Percentiles rank a stretch among this genome's conserved stretches.
phyloP scores from a whole-genome alignment of 306 rosid genomes.

The Lablab purpureus region DNA sequence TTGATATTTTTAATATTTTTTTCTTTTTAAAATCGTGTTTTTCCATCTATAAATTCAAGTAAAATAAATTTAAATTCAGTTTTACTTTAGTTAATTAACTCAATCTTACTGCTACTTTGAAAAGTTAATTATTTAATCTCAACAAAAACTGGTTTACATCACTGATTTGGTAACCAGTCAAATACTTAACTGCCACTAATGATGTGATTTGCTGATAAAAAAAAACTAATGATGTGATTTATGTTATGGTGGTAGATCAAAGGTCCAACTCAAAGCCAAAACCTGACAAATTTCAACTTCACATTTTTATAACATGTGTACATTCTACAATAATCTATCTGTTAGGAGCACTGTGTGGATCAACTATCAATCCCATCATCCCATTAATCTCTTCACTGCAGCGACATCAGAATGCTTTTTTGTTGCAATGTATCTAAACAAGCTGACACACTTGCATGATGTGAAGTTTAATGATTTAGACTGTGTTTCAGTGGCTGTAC shows the following conservation, averaged over 20 bases:
- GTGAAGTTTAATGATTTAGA: conserved; percentile 5
- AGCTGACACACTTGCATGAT: conserved; percentile 3
- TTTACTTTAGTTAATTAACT: background rate
- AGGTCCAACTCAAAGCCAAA: conserved; percentile 50
- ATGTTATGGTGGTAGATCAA: conserved; percentile 45
- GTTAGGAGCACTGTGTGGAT: background rate
- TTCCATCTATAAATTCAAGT: too few relatives aligned
- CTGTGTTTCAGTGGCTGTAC: conserved; percentile 1
- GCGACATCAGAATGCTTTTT: conserved; percentile 17
- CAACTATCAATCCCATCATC: conserved; percentile 24
- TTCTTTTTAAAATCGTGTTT: too few relatives aligned
- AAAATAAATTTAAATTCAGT: background rate
- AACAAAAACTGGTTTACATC: conserved; percentile 47
- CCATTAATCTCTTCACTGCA: background rate
- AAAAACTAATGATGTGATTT: conserved; percentile 62
- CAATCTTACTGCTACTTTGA: background rate
- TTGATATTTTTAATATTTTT: too few relatives aligned
- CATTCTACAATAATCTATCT: background rate
- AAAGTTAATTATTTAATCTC: conserved; percentile 22
- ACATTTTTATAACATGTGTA: background rate
- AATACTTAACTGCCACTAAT: conserved; percentile 57
- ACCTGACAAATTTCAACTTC: conserved; percentile 24
- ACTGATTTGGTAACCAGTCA: conserved; percentile 68
- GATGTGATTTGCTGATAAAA: conserved; percentile 64
- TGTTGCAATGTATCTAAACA: conserved; percentile 39